phyloP scores from a whole-genome alignment of 768 basidiomycete genomes.

The Naganishia randhawae region DNA sequence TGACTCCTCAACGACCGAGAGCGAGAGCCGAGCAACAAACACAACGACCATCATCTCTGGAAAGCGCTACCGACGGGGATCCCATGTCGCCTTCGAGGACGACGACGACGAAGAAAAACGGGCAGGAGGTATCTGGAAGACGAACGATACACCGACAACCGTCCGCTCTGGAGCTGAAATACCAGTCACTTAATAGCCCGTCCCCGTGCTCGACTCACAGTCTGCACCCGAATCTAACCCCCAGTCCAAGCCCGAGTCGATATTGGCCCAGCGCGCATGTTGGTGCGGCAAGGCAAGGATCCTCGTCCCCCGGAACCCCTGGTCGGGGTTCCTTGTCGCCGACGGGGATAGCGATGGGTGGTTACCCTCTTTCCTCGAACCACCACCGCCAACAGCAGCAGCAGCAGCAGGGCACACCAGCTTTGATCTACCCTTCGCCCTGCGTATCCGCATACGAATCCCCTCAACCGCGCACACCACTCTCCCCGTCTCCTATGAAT shows the following conservation, averaged over 20 bases:
- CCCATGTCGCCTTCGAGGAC: background rate
- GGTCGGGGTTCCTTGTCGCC: background rate
- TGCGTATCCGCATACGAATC: background rate
- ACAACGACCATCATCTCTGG: background rate
- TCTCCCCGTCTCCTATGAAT: background rate
- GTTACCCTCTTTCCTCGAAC: background rate
- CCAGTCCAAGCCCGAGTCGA: background rate
- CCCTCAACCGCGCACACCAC: background rate
- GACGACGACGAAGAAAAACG: background rate
- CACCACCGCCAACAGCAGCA: too few relatives aligned
- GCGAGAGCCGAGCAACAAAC: too few relatives aligned
- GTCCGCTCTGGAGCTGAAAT: conserved; percentile 9
- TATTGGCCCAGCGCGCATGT: too few relatives aligned
- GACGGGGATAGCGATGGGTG: background rate
- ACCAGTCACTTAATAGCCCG: background rate
- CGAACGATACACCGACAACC: background rate
- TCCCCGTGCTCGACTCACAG: background rate
- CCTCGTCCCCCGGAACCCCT: background rate
- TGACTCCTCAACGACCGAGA: too few relatives aligned
- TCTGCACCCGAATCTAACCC: background rate
- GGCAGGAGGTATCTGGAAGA: background rate
- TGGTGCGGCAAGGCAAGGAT: too few relatives aligned
- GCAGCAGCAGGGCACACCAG: too few relatives aligned
- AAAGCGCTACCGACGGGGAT: background rate
- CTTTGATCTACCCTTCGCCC: background rate